Evolutionary conservation across 2,329 filamentous ascomycete genomes (phyloP).

Genomic region (Fusarium tjaetaba): DNA sequence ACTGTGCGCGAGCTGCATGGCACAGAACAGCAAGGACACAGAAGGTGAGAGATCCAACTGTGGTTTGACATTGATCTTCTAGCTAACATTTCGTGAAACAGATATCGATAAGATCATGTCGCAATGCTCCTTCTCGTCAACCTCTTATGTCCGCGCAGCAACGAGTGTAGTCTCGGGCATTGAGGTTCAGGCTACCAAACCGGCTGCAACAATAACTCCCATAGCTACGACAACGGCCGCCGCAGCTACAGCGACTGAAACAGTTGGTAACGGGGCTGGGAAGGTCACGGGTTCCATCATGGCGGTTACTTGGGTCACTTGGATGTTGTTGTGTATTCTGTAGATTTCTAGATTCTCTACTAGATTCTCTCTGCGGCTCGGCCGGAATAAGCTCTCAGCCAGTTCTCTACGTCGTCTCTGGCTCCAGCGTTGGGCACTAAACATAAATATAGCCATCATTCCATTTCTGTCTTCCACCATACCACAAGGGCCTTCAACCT

Average conservation of each 20-base stretch:
- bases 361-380: no score
- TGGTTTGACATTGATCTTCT: fast-evolving
- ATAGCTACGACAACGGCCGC: not conserved
- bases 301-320: not conserved
- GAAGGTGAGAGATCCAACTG: not conserved
- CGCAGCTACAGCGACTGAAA: not conserved
- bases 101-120: not conserved
- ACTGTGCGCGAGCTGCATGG: not conserved
- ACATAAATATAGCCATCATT: fast-evolving
- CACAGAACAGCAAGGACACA: not conserved
- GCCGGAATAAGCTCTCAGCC: no score
- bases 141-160: not conserved
- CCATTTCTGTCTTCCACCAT: not conserved
- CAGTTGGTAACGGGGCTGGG: not conserved
- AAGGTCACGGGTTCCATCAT: not conserved
- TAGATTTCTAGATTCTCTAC: not conserved
- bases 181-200: not conserved
- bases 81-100: fast-evolving
- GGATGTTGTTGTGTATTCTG: not conserved
- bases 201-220: not conserved
- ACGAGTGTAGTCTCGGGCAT: constrained; percentile 2
- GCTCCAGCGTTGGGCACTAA: fast-evolving
- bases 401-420: not conserved
- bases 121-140: not conserved
- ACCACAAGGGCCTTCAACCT: not conserved